phyloP scores from a whole-genome alignment of 2,329 filamentous ascomycete genomes.

The Claviceps africana region DNA sequence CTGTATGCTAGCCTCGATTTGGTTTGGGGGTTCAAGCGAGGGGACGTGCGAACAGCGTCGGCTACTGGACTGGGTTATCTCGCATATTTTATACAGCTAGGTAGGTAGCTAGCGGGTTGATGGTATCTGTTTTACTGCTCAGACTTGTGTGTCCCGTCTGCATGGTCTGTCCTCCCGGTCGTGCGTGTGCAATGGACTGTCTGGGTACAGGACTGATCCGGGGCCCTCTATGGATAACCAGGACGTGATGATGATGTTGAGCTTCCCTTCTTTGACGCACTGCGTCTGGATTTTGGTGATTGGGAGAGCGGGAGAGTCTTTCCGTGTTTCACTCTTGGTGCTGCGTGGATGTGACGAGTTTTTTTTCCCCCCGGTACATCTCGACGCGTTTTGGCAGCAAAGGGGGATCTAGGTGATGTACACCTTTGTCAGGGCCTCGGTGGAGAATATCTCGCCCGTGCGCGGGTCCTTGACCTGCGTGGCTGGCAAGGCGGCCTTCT shows the following conservation, averaged over 20 bases:
- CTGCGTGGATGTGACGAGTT: background rate
- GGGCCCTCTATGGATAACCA: background rate
- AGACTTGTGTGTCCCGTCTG: background rate
- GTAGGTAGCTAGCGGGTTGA: background rate
- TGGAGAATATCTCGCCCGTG: conserved; percentile 53
- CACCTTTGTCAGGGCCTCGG: conserved; percentile 63
- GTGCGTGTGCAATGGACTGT: background rate
- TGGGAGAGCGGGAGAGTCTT: too few relatives aligned
- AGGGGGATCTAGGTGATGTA: conserved; percentile 55
- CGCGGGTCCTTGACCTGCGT: conserved; percentile 65
- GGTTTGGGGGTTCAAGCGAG: background rate
- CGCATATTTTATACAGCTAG: background rate
- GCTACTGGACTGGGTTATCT: background rate
- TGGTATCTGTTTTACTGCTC: background rate
- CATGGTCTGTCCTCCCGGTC: background rate
- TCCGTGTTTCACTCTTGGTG: background rate
- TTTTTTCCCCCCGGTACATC: background rate
- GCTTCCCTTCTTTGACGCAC: too few relatives aligned
- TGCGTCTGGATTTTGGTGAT: too few relatives aligned
- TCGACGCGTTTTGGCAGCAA: background rate
- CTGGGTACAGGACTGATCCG: background rate
- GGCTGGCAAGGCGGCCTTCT: conserved; percentile 57
- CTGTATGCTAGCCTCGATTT: background rate
- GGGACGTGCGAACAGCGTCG: background rate
- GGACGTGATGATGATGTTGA: too few relatives aligned